A percentile compares a stretch with the other conserved stretches of the same genome.
phyloP scores from a whole-genome alignment of 768 basidiomycete species.

The Jaapia argillacea region DNA sequence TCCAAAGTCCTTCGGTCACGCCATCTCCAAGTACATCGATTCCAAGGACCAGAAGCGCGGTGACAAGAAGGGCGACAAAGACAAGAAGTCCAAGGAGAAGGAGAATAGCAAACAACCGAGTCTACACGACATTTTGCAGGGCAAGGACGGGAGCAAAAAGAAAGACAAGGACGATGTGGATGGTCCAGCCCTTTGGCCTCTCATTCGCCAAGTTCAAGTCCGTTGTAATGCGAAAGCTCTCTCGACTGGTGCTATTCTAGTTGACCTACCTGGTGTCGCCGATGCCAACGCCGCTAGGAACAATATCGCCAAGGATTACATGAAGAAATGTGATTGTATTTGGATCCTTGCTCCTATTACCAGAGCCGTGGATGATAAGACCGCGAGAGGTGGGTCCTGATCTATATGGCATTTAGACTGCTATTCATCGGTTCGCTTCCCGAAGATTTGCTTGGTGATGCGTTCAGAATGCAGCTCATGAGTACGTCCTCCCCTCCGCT shows the following conservation, averaged over 20 bases:
- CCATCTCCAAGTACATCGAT: constrained; percentile 56
- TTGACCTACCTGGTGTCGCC: constrained; percentile 57
- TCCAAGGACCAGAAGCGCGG: constrained; percentile 50
- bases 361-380: constrained; percentile 55
- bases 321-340: constrained; percentile 55
- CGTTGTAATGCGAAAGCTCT: constrained; percentile 40
- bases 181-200: constrained; percentile 45
- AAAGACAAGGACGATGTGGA: constrained; percentile 16
- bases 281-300: constrained; percentile 58
- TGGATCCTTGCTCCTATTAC: constrained; percentile 63
- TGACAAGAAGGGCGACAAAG: constrained; percentile 31
- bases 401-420: not conserved
- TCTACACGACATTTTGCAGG: constrained; percentile 7
- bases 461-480: constrained; percentile 53
- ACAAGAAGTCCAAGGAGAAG: constrained; percentile 11
- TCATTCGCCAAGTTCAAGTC: constrained; percentile 55
- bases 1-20: constrained; percentile 40
- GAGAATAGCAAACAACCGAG: constrained; percentile 11
- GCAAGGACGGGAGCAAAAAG: constrained; percentile 22
- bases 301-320: constrained; percentile 53
- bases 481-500: constrained; percentile 26
- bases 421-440: not conserved
- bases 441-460: constrained; percentile 51
- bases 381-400: constrained; percentile 35
- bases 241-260: constrained; percentile 50